These are phyloP conservation scores for Podaxis pistillaris DNA, from an alignment of 768 basidiomycete species.

Conservation along the genomic window DNA sequence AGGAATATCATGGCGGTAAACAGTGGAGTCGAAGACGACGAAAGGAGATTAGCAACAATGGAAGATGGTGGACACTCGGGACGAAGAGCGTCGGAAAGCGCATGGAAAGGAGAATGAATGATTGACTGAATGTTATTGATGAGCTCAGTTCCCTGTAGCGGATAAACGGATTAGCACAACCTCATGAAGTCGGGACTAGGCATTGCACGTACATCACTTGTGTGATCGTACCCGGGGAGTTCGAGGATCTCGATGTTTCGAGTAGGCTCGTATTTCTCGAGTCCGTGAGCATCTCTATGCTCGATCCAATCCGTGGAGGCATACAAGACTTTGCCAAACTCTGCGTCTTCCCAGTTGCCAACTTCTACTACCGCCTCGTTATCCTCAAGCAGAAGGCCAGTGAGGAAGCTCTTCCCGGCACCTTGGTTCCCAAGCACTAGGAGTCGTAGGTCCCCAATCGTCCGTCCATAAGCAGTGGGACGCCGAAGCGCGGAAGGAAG, in stretches of 20 bases:
- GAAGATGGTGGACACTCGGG: constrained; percentile 51
- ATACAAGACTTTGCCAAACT: constrained; percentile 36
- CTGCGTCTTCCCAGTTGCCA: constrained; percentile 53
- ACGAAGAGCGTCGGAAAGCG: constrained; percentile 51
- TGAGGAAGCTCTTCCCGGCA: constrained; percentile 43
- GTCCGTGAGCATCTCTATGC: constrained; percentile 59
- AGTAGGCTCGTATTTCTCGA: constrained; percentile 64
- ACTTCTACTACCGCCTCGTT: constrained; percentile 70
- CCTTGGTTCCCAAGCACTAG: constrained; percentile 50
- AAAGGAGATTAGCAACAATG: constrained; percentile 49
- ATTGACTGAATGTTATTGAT: constrained; percentile 33
- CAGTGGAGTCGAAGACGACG: constrained; percentile 56
- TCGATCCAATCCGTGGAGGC: constrained; percentile 77
- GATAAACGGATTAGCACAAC: neutral
- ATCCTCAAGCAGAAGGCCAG: constrained; percentile 52
- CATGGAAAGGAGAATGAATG: constrained; percentile 57
- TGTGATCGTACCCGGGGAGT: constrained; percentile 42
- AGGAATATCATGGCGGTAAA: constrained; percentile 61
- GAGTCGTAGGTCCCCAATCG: constrained; percentile 58
- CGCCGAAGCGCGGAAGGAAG: constrained; percentile 60
- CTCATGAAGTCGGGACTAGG: constrained; percentile 10
- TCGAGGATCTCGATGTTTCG: constrained; percentile 64
- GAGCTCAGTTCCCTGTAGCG: constrained; percentile 30
- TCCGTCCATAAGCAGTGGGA: constrained; percentile 69
- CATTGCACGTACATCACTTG: constrained; percentile 41